These are phyloP conservation scores for Cystobasidium pallidum DNA, from an alignment of 1,284 basidiomycete species.

Conservation along the genomic window DNA sequence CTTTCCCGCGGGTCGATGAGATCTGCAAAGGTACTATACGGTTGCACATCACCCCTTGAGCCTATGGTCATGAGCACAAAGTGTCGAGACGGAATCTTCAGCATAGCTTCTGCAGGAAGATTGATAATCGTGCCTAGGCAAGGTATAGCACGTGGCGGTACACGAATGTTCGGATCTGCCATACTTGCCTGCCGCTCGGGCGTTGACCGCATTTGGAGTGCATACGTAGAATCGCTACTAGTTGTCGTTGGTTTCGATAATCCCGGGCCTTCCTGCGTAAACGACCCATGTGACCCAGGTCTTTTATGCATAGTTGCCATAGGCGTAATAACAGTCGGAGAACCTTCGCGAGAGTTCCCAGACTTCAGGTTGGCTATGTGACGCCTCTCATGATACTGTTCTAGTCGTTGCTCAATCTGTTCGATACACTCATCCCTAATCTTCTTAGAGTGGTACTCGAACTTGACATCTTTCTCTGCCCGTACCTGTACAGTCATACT, in stretches of 20 bases:
- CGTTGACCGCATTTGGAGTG: neutral
- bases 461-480: slow-evolving; percentile 1
- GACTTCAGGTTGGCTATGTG: neutral
- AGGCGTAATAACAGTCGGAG: neutral
- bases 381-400: slow-evolving; percentile 3
- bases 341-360: neutral
- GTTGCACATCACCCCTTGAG: slow-evolving; percentile 18
- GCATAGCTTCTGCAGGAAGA: neutral
- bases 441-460: slow-evolving; percentile 14
- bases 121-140: slow-evolving; percentile 20
- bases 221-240: neutral
- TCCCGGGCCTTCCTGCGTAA: too few species aligned
- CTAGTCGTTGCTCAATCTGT: neutral
- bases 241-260: neutral
- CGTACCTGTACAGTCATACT: slow-evolving; percentile 15
- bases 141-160: slow-evolving; percentile 7
- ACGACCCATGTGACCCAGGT: too few species aligned
- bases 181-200: slow-evolving; percentile 13
- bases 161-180: slow-evolving; percentile 19
- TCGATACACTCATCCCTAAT: slow-evolving; percentile 9
- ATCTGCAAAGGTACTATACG: neutral
- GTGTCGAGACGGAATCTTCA: slow-evolving; percentile 7
- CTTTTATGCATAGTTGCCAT: too few species aligned
- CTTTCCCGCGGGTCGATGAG: neutral
- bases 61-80: slow-evolving; percentile 25